Percentiles rank a stretch among this genome's conserved stretches.
phyloP scores from a whole-genome alignment of 805 yeast genomes.

The Cyberlindnera maritima region DNA sequence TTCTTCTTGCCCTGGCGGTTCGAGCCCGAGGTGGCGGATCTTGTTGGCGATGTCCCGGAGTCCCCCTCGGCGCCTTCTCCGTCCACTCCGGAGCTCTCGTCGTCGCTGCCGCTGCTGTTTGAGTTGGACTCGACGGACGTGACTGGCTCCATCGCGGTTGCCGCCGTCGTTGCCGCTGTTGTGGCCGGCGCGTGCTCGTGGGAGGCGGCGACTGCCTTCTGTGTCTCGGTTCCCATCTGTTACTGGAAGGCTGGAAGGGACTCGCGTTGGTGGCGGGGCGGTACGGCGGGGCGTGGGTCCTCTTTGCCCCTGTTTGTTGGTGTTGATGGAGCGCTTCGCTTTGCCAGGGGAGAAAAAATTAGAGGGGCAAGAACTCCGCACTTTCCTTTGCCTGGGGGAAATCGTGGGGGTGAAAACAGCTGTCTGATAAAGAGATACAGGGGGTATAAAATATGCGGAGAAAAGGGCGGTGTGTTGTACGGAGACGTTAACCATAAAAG shows the following conservation, averaged over 20 bases:
- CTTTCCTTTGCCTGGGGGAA: not conserved
- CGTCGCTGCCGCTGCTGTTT: not conserved
- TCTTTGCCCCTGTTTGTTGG: too few relatives aligned
- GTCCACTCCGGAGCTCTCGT: not conserved
- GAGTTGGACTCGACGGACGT: not conserved
- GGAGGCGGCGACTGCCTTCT: too few relatives aligned
- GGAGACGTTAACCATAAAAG: too few relatives aligned
- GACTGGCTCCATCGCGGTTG: not conserved
- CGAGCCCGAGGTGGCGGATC: not conserved
- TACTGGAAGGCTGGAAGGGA: too few relatives aligned
- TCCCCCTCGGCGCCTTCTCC: not conserved
- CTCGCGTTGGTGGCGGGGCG: too few relatives aligned
- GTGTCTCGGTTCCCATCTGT: too few relatives aligned
- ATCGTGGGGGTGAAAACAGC: too few relatives aligned
- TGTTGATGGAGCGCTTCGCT: not conserved
- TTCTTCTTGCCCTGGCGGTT: conserved; percentile 8
- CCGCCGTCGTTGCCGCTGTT: not conserved
- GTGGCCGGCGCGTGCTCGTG: not conserved
- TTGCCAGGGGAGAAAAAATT: not conserved
- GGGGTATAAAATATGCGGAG: too few relatives aligned
- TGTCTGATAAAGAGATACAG: too few relatives aligned
- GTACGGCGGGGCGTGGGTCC: too few relatives aligned
- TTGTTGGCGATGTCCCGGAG: not conserved
- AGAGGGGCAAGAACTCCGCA: not conserved
- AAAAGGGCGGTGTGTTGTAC: too few relatives aligned